Evolutionary conservation across 2,329 filamentous ascomycete species (phyloP).

Genomic region (Cladosporium velox): DNA sequence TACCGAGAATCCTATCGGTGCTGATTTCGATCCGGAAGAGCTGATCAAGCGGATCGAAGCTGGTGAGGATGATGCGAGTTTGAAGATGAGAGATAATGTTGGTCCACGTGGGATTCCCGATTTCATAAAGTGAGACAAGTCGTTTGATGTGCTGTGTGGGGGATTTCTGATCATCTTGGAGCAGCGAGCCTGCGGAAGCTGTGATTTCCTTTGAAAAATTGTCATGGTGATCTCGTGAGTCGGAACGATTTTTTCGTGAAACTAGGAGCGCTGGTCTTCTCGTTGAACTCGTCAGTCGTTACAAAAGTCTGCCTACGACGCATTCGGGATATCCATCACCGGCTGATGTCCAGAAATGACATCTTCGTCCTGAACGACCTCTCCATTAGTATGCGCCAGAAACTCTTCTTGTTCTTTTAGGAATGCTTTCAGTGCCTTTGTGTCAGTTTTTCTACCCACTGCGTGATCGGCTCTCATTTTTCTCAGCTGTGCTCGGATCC

Average conservation of each 20-base stretch:
- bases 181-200: background rate
- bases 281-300: background rate
- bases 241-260: background rate
- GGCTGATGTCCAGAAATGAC: slow-evolving; percentile 24
- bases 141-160: background rate
- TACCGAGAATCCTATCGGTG: slow-evolving; percentile 47
- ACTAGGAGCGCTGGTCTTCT: background rate
- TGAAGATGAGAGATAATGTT: slow-evolving; percentile 21
- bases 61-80: slow-evolving; percentile 29
- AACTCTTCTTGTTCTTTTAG: slow-evolving; percentile 39
- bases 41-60: slow-evolving; percentile 35
- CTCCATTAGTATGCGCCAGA: slow-evolving; percentile 38
- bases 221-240: background rate
- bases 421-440: slow-evolving; percentile 39
- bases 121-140: background rate
- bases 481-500: slow-evolving; percentile 45
- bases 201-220: background rate
- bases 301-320: background rate
- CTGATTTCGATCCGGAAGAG: slow-evolving; percentile 50
- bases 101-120: slow-evolving; percentile 16
- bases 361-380: slow-evolving; percentile 29
- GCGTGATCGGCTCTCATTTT: slow-evolving; percentile 17
- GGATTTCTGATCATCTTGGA: background rate
- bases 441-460: slow-evolving; percentile 38
- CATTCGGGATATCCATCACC: slow-evolving; percentile 24